Evolutionary conservation across 208 protist species (phyloP).

Genomic region (Trypanosoma melophagium): DNA sequence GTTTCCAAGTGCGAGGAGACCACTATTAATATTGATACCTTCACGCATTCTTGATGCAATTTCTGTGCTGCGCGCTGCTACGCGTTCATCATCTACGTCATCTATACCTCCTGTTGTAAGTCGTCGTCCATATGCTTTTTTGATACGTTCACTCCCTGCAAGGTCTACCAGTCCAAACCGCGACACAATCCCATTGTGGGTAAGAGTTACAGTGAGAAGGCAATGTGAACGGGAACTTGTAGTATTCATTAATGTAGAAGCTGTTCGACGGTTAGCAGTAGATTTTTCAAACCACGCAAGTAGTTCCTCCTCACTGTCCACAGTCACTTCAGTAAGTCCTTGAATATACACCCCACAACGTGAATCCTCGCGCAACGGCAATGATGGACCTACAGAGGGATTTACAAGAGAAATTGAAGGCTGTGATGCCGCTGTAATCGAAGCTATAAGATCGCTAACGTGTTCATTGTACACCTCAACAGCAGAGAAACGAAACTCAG

Average conservation of each 20-base stretch:
- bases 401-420: background rate
- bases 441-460: conserved; percentile 82
- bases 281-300: conserved; percentile 74
- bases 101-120: conserved; percentile 1
- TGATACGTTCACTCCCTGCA: conserved; percentile 92
- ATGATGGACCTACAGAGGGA: background rate
- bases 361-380: conserved; percentile 87
- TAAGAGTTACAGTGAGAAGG: conserved; percentile 89
- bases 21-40: conserved; percentile 93
- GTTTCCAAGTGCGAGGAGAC: conserved; percentile 92
- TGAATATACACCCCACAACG: conserved; percentile 79
- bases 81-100: background rate
- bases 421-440: background rate
- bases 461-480: conserved; percentile 95
- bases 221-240: conserved; percentile 92
- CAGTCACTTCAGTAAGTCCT: conserved; percentile 67
- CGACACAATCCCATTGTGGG: conserved; percentile 47
- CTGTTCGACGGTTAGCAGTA: conserved; percentile 88
- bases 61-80: background rate
- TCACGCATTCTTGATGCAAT: conserved; percentile 75
- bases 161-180: conserved; percentile 94
- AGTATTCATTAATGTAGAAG: conserved; percentile 92
- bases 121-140: conserved; percentile 62
- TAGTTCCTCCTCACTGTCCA: conserved; percentile 70
- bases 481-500: conserved; percentile 54